A percentile compares a stretch with the other conserved stretches of the same genome.
Conservation (phyloP, 2,329 filamentous ascomycete genomes). For the Madurella mycetomatis region DNA sequence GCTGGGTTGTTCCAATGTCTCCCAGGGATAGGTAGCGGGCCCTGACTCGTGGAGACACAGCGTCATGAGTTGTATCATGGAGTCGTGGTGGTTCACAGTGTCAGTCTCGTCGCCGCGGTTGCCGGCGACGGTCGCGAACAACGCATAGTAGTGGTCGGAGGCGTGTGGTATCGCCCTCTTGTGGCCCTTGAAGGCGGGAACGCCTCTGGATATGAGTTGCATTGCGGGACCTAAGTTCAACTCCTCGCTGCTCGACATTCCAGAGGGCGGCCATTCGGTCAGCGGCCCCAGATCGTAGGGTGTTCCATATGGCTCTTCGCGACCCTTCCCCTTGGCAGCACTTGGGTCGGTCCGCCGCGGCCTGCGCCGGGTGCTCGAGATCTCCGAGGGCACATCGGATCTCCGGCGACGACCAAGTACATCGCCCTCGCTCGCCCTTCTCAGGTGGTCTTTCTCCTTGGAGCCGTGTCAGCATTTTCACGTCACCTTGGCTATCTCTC, state of each 20-base stretch:
- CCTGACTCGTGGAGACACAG: slow-evolving; percentile 44
- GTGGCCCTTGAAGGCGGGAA: slow-evolving; percentile 53
- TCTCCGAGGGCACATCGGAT: slow-evolving; percentile 9
- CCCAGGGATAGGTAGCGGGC: slow-evolving; percentile 54
- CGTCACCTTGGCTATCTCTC: background rate
- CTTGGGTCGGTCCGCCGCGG: slow-evolving; percentile 38
- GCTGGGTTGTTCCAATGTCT: slow-evolving; percentile 70
- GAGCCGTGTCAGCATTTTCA: slow-evolving; percentile 12
- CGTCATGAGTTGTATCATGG: slow-evolving; percentile 57
- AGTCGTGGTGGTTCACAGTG: slow-evolving; percentile 46
- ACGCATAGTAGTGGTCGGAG: slow-evolving; percentile 50
- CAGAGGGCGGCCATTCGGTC: slow-evolving; percentile 55
- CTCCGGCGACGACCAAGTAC: slow-evolving; percentile 26
- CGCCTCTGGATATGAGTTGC: slow-evolving; percentile 55
- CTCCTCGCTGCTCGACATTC: slow-evolving; percentile 45
- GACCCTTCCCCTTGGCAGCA: slow-evolving; percentile 38
- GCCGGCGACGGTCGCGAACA: slow-evolving; percentile 50
- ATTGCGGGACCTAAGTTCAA: slow-evolving; percentile 51
- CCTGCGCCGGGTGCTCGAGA: slow-evolving; percentile 36
- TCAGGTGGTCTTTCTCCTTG: slow-evolving; percentile 31
- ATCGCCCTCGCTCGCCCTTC: slow-evolving; percentile 35
- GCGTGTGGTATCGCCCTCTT: slow-evolving; percentile 51
- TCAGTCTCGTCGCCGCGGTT: slow-evolving; percentile 44
- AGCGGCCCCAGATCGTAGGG: slow-evolving; percentile 35
- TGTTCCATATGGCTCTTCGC: slow-evolving; percentile 31